phyloP scores from a whole-genome alignment of 176 grass and related monocot species.

The Ananas comosus region DNA sequence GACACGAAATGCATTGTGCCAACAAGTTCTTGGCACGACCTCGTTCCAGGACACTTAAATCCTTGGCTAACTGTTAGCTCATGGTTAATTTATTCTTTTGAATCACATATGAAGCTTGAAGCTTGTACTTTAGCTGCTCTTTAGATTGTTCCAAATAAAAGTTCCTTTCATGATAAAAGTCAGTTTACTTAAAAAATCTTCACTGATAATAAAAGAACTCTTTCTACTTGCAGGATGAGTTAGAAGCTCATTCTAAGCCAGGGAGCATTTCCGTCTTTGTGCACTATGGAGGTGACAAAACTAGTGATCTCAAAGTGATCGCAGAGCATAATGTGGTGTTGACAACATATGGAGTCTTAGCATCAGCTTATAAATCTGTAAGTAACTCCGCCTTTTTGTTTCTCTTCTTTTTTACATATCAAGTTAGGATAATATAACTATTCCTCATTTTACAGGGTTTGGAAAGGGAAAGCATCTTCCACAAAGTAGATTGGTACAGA shows the following conservation, averaged over 20 bases:
- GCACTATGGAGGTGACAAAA: slow-evolving; percentile 69
- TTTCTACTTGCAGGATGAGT: slow-evolving; percentile 49
- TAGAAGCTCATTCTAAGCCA: slow-evolving; percentile 55
- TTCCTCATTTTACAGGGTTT: slow-evolving; percentile 28
- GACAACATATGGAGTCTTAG: slow-evolving; percentile 70
- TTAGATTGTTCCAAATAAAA: neutral
- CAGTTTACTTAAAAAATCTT: neutral
- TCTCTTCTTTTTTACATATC: slow-evolving; percentile 1
- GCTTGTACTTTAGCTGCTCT: too few species aligned
- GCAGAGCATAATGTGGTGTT: slow-evolving; percentile 62
- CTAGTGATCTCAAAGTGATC: slow-evolving; percentile 41
- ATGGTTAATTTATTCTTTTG: neutral
- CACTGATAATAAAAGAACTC: slow-evolving; percentile 8
- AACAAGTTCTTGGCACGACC: too few species aligned
- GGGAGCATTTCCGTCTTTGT: slow-evolving; percentile 73
- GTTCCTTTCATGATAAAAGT: neutral
- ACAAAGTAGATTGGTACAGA: slow-evolving; percentile 72
- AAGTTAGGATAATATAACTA: slow-evolving; percentile 9
- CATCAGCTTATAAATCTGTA: slow-evolving; percentile 57
- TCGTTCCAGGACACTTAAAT: too few species aligned
- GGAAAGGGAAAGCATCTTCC: slow-evolving; percentile 50
- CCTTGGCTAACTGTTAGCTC: too few species aligned
- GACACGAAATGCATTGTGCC: too few species aligned
- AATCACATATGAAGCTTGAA: neutral
- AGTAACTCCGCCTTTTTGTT: slow-evolving; percentile 1